These are phyloP conservation scores for Naganishia onofrii DNA, from an alignment of 768 basidiomycete genomes.

Conservation along the genomic window DNA sequence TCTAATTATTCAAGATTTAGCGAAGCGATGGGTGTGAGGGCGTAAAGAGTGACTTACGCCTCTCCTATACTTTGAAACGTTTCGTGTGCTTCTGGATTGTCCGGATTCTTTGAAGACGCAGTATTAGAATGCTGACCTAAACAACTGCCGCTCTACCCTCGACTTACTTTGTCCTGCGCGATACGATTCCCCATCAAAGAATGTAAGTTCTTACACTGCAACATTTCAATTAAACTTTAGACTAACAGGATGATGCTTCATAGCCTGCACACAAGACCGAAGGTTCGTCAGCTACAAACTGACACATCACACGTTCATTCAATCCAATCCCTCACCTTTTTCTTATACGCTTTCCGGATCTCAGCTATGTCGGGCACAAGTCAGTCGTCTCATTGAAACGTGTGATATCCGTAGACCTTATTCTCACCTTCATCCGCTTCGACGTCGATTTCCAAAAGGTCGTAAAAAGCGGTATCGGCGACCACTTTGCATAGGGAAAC, in stretches of 20 bases:
- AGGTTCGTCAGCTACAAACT: slow-evolving; percentile 33
- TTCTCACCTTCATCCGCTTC: slow-evolving; percentile 61
- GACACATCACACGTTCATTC: slow-evolving; percentile 22
- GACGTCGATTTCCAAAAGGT: slow-evolving; percentile 71
- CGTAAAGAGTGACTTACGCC: slow-evolving; percentile 12
- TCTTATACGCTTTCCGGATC: slow-evolving; percentile 90
- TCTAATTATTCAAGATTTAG: not conserved
- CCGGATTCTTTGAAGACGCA: slow-evolving; percentile 64
- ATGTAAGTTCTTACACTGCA: not conserved
- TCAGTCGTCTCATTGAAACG: not conserved
- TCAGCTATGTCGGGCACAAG: slow-evolving; percentile 57
- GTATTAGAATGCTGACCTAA: not conserved
- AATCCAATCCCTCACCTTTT: slow-evolving; percentile 63
- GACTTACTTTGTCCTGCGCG: slow-evolving; percentile 14
- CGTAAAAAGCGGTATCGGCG: slow-evolving; percentile 63
- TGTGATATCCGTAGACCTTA: too few relatives aligned
- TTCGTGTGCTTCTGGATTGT: slow-evolving; percentile 68
- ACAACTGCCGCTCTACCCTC: not conserved
- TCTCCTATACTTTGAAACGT: slow-evolving; percentile 21
- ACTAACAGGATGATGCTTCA: slow-evolving; percentile 50
- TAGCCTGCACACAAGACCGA: slow-evolving; percentile 60
- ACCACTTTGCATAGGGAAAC: slow-evolving; percentile 43
- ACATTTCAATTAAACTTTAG: not conserved
- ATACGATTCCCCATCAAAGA: not conserved
- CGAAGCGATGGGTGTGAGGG: not conserved